These are phyloP conservation scores for Pyrenochaeta sp. DNA, from an alignment of 2,329 filamentous ascomycete genomes.

Conservation along the genomic window DNA sequence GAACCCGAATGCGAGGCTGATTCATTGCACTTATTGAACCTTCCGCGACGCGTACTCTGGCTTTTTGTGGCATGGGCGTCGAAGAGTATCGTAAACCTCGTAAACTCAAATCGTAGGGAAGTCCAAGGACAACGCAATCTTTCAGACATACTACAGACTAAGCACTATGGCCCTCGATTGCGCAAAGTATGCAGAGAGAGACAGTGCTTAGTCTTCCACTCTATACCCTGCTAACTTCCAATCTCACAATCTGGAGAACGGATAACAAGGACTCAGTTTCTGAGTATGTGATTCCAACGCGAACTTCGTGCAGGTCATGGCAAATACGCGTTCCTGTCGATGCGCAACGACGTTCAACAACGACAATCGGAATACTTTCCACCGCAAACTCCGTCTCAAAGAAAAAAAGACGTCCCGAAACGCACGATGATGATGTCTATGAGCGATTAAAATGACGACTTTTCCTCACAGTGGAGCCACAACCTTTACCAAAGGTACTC, in stretches of 20 bases:
- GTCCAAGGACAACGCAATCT: background rate
- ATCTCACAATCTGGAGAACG: background rate
- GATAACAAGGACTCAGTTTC: too few species aligned
- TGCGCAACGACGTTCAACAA: background rate
- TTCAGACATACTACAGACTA: too few species aligned
- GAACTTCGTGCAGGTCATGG: background rate
- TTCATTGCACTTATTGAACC: background rate
- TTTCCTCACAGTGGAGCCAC: background rate
- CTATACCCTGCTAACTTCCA: background rate
- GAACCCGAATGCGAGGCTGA: conserved; percentile 2
- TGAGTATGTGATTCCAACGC: background rate
- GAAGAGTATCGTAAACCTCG: background rate
- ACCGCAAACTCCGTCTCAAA: conserved; percentile 3
- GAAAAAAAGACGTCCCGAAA: background rate
- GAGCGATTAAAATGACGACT: background rate
- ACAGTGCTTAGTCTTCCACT: background rate
- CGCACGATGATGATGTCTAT: conserved; percentile 1
- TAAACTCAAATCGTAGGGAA: background rate
- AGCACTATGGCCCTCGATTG: background rate
- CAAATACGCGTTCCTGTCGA: conserved; percentile 11
- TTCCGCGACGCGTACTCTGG: conserved; percentile 1
- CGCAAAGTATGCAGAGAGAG: background rate
- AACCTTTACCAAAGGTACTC: background rate
- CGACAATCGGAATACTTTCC: conserved; percentile 5
- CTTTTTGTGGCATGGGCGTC: background rate